These are phyloP conservation scores for Ogataea nakhonphanomensis DNA, from an alignment of 805 yeast genomes.

Conservation along the genomic window DNA sequence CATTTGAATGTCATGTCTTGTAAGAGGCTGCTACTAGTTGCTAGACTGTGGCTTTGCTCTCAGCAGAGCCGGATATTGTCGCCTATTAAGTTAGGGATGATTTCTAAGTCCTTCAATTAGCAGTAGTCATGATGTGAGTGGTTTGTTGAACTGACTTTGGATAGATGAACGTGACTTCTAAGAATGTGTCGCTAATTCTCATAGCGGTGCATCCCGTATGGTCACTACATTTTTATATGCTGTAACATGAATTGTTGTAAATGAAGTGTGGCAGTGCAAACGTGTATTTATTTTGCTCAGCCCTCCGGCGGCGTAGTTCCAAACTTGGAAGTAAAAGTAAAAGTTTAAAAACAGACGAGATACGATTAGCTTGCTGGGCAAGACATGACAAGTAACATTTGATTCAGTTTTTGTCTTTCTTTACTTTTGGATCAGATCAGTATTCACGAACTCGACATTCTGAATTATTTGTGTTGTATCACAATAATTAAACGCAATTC, in stretches of 20 bases:
- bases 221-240: slow-evolving; percentile 27
- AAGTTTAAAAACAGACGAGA: slow-evolving; percentile 7
- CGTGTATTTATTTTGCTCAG: background rate
- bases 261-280: background rate
- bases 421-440: no score
- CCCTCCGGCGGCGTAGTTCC: slow-evolving; percentile 2
- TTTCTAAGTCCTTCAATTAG: slow-evolving; percentile 10
- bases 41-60: background rate
- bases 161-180: slow-evolving; percentile 29
- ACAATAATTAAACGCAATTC: background rate
- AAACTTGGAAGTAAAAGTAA: slow-evolving; percentile 6
- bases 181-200: slow-evolving; percentile 26
- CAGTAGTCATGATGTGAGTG: slow-evolving; percentile 22
- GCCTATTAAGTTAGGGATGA: slow-evolving; percentile 36
- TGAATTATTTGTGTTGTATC: no score
- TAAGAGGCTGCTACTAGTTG: slow-evolving; percentile 1
- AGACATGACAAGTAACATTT: slow-evolving; percentile 8
- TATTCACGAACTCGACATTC: no score
- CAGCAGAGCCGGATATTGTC: slow-evolving; percentile 13
- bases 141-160: slow-evolving; percentile 28
- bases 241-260: background rate
- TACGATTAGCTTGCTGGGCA: background rate
- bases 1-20: background rate
- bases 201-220: slow-evolving; percentile 35
- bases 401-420: background rate